A percentile compares a stretch with the other conserved stretches of the same genome.
Conservation (phyloP, 768 basidiomycete species). For the Botryobasidium botryosum region DNA sequence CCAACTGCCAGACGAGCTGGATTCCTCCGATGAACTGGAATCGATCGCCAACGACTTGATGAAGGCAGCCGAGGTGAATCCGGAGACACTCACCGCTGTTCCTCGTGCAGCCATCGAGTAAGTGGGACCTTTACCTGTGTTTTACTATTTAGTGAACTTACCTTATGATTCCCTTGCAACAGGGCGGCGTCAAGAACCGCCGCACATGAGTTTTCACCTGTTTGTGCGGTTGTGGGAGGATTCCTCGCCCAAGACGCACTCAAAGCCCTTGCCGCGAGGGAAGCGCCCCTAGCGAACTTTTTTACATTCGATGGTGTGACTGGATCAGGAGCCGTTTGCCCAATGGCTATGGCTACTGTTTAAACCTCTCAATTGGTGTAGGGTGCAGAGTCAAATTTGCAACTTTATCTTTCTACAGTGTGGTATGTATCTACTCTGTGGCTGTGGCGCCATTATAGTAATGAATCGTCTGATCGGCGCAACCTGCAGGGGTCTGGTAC, state of each 20-base stretch:
- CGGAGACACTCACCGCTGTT: constrained; percentile 38
- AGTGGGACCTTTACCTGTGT: constrained; percentile 10
- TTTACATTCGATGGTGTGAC: constrained; percentile 74
- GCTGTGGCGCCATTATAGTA: background rate
- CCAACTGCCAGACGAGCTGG: constrained; percentile 34
- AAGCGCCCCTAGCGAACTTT: constrained; percentile 86
- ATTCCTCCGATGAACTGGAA: constrained; percentile 35
- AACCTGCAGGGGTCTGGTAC: constrained; percentile 38
- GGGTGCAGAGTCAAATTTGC: too few species aligned
- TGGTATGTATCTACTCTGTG: background rate
- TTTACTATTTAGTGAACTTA: background rate
- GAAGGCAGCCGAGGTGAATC: constrained; percentile 47
- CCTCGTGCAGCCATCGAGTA: constrained; percentile 51
- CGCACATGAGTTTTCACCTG: constrained; percentile 73
- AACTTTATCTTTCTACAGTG: too few species aligned
- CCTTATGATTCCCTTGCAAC: constrained; percentile 3
- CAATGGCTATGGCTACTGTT: constrained; percentile 4
- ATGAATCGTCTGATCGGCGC: background rate
- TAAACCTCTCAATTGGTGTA: background rate
- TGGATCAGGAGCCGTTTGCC: constrained; percentile 50
- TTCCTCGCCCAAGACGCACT: constrained; percentile 90
- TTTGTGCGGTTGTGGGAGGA: constrained; percentile 89
- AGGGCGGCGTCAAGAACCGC: constrained; percentile 61
- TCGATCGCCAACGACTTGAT: constrained; percentile 47
- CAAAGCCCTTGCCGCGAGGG: constrained; percentile 76